Evolutionary conservation across 192 early-diverging fungal genomes (phyloP).

Genomic region (Podochytrium sp.): DNA sequence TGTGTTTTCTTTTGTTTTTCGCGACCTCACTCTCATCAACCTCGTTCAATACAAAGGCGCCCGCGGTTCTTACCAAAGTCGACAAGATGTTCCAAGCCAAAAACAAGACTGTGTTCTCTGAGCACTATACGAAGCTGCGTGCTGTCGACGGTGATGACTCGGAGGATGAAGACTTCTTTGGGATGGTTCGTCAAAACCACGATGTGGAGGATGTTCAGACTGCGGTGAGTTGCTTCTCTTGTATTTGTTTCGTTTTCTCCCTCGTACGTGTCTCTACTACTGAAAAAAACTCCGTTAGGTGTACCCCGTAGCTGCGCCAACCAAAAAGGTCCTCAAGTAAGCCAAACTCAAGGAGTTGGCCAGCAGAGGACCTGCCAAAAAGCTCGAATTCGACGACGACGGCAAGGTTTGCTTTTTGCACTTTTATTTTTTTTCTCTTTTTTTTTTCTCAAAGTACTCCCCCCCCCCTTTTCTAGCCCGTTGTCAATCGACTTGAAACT

Average conservation of each 20-base stretch:
- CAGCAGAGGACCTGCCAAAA: constrained; percentile 69
- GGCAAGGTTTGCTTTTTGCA: constrained; percentile 66
- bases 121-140: constrained; percentile 87
- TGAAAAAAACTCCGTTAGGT: constrained; percentile 18
- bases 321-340: constrained; percentile 56
- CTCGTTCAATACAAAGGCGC: too few species aligned
- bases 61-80: constrained; percentile 68
- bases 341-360: constrained; percentile 75
- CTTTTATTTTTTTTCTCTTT: constrained; percentile 18
- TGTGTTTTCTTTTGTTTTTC: background rate
- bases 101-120: constrained; percentile 88
- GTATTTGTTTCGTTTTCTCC: constrained; percentile 5
- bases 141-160: constrained; percentile 56
- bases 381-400: constrained; percentile 92
- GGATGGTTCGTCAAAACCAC: constrained; percentile 82
- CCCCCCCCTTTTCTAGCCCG: constrained; percentile 41
- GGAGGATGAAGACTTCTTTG: constrained; percentile 74
- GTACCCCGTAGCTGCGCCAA: constrained; percentile 35
- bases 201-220: constrained; percentile 56
- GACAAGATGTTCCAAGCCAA: constrained; percentile 93
- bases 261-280: constrained; percentile 4
- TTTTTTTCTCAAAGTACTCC: background rate
- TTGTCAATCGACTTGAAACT: constrained; percentile 77
- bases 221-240: constrained; percentile 13
- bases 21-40: constrained; percentile 31